Base-by-base conservation (phyloP, 768 basidiomycete genomes). In the Leccinellum rugosiceps region DNA sequence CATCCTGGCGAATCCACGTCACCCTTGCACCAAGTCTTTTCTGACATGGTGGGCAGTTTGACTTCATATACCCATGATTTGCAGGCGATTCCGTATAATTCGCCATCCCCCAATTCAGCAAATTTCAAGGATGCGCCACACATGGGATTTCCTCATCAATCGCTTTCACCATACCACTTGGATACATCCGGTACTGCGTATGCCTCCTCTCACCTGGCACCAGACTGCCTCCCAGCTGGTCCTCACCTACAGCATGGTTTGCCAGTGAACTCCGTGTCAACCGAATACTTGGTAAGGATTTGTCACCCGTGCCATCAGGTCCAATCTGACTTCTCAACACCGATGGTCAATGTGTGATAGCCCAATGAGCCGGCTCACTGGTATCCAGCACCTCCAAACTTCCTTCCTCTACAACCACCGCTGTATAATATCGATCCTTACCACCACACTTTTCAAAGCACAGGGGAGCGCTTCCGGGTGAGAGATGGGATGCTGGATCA, bases 251-350 rank as follows among this genome's bases (percentile, higher is more conserved):
- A 2, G 2, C 34, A 21, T 26, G n/a, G n/a, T n/a, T n/a, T n/a
- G n/a, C n/a, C n/a, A n/a, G n/a, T n/a, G n/a, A n/a, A n/a, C n/a
- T 1, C 10, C 0, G 9, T 25, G 3, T 2, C 46, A 7, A 10
- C 25, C 0, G 50, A 26, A 50, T 43, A 32, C 25, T 38, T n/a
- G 2, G 64, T 60, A 46, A 17, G 62, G 28, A 10, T n/a, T 35
- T 11, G 5, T 53, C 26, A 31, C 11, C 31, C 11, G 23, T 50
- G 6, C 15, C 28, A 10, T 21, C 13, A 9, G n/a, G 4, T 30
- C 50, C 19, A 17, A 28, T 4, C 11, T 44, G 51, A 30, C 56
- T 30, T 31, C 34, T 32, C n/a, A n/a, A 58, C 58, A 57, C 19
- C 3, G 11, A 30, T 23, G n/a, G n/a, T n/a, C 21, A 11, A 35